Percentiles rank a stretch among this genome's conserved stretches.
phyloP scores from a whole-genome alignment of 106 monocot genomes.

The Allium sativum region DNA sequence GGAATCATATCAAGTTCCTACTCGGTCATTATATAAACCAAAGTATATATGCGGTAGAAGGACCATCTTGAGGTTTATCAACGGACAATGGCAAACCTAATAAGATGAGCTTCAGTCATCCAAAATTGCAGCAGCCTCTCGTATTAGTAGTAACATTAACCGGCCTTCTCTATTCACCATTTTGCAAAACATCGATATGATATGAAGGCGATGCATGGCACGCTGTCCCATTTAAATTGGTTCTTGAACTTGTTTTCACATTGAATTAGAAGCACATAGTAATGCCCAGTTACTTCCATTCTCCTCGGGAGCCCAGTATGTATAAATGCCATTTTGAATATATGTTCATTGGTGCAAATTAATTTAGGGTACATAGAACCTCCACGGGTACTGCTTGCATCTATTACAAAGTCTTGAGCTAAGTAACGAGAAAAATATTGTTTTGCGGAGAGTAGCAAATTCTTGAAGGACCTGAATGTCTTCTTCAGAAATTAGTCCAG shows the following conservation, averaged over 20 bases:
- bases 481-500: conserved; percentile 83
- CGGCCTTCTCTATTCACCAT: conserved; percentile 47
- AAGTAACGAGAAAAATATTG: conserved; percentile 68
- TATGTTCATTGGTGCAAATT: conserved; percentile 35
- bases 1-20: no score
- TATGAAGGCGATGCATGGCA: conserved; percentile 64
- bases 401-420: conserved; percentile 43
- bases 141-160: conserved; percentile 58
- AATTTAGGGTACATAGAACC: conserved; percentile 18
- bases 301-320: conserved; percentile 83
- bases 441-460: conserved; percentile 39
- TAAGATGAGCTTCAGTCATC: conserved; percentile 22
- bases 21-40: conserved; percentile 44
- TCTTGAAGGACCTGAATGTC: conserved; percentile 73
- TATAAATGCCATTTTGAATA: conserved; percentile 53
- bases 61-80: conserved; percentile 65
- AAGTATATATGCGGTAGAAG: conserved; percentile 69
- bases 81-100: conserved; percentile 62
- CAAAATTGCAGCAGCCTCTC: conserved; percentile 65
- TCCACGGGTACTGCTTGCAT: conserved; percentile 62
- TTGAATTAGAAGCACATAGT: conserved; percentile 53
- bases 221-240: conserved; percentile 98
- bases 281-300: conserved; percentile 36
- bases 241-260: conserved; percentile 71
- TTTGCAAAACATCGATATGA: conserved; percentile 42